Base-by-base conservation (phyloP, 2,329 filamentous ascomycete genomes). In the Diplodia scrobiculata region DNA sequence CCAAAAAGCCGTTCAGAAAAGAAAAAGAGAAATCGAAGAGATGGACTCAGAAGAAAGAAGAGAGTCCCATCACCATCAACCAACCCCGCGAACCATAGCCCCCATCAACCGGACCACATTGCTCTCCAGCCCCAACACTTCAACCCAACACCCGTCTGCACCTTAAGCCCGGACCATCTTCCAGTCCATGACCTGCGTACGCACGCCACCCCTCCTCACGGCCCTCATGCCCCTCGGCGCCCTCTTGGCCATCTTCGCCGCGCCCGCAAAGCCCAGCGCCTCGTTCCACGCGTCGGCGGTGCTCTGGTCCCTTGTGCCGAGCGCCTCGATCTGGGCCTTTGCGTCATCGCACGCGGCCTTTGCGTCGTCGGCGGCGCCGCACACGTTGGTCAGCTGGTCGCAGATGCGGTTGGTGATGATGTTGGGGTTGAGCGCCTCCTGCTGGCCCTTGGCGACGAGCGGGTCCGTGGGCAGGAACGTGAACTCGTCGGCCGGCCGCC, bases 381-480 rank as follows among this genome's bases (percentile, higher is more conserved):
- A 90, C 45, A 87, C 86, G 77, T 89, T 90, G 73, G 77, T 83
- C 67, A 90, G 82, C 79, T 89, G 86, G 76, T 90, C 87, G 77
- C 86, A 87, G 75, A 90, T 86, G 68, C 87, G 84, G 82, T 89
- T 89, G 74, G 87, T 89, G 80, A 90, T 90, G 81, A 90, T 90
- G 79, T 86, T 85, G 66, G 87, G 87, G 84, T 90, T 90, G 53
- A 90, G 80, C 9, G 87, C 87, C 73, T 90, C 88, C 71, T 86
- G 78, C 77, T 90, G 87, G 62, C 84, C 84, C 73, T 86, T 79
- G 69, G 82, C 82, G 67, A 89, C 83, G 19, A 84, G 77, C 9
- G 85, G 79, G 73, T 90, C 88, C 55, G 83, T 83, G 62, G 89
- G 84, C 76, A 88, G 86, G 84, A 90, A 91, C 60, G 88, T 89